phyloP scores from a whole-genome alignment of 768 basidiomycete genomes.

The Phlegmacium glaucopus region DNA sequence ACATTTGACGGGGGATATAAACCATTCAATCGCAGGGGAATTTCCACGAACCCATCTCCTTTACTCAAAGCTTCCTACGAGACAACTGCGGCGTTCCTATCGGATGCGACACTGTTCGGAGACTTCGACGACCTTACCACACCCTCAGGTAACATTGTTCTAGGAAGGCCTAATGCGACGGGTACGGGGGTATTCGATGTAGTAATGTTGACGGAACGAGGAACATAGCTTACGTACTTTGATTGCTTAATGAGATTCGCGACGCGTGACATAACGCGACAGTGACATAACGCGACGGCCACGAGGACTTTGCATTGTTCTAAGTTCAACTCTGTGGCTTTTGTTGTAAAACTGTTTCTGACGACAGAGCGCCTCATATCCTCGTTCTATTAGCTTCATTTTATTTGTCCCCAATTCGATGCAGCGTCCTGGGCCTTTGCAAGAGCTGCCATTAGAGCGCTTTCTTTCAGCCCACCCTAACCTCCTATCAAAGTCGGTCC shows the following conservation, averaged over 20 bases:
- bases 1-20: constrained; percentile 98
- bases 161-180: constrained; percentile 82
- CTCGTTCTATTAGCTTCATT: constrained; percentile 7
- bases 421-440: constrained; percentile 51
- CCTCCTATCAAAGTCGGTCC: constrained; percentile 26
- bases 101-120: constrained; percentile 90
- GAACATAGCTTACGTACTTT: constrained; percentile 4
- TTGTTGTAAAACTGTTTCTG: constrained; percentile 12
- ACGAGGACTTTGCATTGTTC: constrained; percentile 23
- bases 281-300: constrained; percentile 30
- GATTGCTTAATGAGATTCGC: background rate
- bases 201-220: constrained; percentile 46
- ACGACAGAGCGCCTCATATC: constrained; percentile 3
- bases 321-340: constrained; percentile 7
- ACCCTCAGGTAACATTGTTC: constrained; percentile 88
- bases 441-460: constrained; percentile 56
- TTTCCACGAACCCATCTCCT: constrained; percentile 91
- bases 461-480: constrained; percentile 41
- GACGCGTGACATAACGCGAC: constrained; percentile 35
- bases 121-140: constrained; percentile 92
- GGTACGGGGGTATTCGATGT: constrained; percentile 97
- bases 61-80: constrained; percentile 97
- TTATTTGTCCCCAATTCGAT: constrained; percentile 18
- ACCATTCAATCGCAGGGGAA: constrained; percentile 96
- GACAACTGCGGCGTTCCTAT: constrained; percentile 90